Percentiles rank a stretch among this genome's conserved stretches.
phyloP scores from a whole-genome alignment of 805 yeast species.

The Lipomyces lipofer region DNA sequence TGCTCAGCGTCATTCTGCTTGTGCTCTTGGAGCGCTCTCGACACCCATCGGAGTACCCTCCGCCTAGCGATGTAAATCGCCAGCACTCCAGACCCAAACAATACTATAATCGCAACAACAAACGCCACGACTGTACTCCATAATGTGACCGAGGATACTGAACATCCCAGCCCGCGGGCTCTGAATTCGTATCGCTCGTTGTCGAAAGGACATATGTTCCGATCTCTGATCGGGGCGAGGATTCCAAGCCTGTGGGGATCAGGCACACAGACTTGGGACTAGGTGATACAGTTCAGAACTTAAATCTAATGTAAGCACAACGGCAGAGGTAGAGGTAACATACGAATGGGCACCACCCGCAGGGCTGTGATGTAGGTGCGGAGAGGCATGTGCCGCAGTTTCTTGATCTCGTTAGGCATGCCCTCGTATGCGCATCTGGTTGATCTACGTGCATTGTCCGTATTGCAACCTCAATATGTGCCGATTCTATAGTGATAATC shows the following conservation, averaged over 20 bases:
- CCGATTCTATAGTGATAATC: not conserved
- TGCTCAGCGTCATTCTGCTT: conserved; percentile 11
- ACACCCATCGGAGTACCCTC: conserved; percentile 7
- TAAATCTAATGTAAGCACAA: not conserved
- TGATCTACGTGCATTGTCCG: not conserved
- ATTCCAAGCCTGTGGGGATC: conserved; percentile 22
- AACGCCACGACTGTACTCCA: conserved; percentile 22
- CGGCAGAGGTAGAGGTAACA: no score
- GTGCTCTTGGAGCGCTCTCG: conserved; percentile 6
- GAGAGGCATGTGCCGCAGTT: conserved; percentile 14
- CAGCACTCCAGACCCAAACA: not conserved
- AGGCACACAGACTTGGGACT: conserved; percentile 24
- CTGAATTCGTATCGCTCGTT: conserved; percentile 24
- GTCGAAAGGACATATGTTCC: conserved; percentile 18
- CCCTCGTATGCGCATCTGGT: conserved; percentile 13
- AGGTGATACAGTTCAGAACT: no score
- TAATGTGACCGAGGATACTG: conserved; percentile 18
- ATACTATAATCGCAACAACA: conserved; percentile 10
- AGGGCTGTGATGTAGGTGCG: conserved; percentile 12
- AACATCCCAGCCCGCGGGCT: conserved; percentile 21
- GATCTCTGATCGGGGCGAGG: conserved; percentile 18
- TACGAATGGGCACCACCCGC: conserved; percentile 29
- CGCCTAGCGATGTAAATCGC: conserved; percentile 14
- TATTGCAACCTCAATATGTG: not conserved
- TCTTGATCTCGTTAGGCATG: conserved; percentile 10